phyloP scores from a whole-genome alignment of 495 filamentous ascomycete genomes.

The Articulospora tetracladia region DNA sequence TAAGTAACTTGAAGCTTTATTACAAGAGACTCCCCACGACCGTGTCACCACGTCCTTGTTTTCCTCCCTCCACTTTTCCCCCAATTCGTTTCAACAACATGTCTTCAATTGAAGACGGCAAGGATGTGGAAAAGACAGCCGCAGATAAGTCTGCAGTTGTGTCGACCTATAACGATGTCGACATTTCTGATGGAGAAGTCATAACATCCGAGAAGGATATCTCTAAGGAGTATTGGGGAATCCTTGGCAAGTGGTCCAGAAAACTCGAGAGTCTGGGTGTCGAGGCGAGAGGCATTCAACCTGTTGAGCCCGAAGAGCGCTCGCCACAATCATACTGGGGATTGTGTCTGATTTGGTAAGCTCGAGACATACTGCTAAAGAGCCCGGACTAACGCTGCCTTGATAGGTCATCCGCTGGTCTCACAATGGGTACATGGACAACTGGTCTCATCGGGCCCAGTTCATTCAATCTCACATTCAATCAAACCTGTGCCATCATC shows the following conservation, averaged over 20 bases:
- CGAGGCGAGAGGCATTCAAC: background rate
- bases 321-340: conserved; percentile 2
- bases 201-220: background rate
- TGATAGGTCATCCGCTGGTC: background rate
- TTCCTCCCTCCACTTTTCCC: background rate
- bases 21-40: no score
- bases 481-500: background rate
- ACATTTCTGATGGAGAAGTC: background rate
- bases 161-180: background rate
- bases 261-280: background rate
- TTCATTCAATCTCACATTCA: conserved; percentile 1
- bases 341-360: background rate
- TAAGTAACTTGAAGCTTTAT: background rate
- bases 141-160: background rate
- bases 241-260: background rate
- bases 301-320: background rate
- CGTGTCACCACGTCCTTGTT: no score
- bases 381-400: background rate
- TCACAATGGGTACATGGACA: background rate
- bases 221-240: background rate
- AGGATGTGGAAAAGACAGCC: background rate
- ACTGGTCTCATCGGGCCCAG: background rate
- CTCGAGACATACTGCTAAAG: background rate
- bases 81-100: background rate
- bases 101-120: background rate